Conservation (phyloP, 2,329 filamentous ascomycete species). For the Clathrospora elynae region DNA sequence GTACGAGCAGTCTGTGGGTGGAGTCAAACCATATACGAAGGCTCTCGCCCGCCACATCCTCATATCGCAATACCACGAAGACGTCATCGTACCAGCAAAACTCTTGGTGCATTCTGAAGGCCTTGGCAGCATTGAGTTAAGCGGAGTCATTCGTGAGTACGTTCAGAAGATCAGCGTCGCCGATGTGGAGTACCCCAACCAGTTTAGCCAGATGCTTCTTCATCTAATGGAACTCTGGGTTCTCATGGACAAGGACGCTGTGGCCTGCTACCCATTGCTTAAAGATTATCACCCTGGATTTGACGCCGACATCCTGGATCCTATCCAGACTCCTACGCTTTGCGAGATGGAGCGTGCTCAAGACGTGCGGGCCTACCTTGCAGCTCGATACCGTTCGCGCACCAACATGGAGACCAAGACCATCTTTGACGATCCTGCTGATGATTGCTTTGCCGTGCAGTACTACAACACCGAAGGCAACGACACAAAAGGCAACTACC, state of each 20-base stretch:
- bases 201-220: slow-evolving; percentile 60
- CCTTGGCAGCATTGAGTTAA: slow-evolving; percentile 44
- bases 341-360: slow-evolving; percentile 59
- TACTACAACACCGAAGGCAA: slow-evolving; percentile 53
- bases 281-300: slow-evolving; percentile 60
- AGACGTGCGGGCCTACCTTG: slow-evolving; percentile 58
- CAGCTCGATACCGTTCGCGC: slow-evolving; percentile 39
- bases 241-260: slow-evolving; percentile 58
- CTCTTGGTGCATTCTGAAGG: neutral
- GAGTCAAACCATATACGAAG: slow-evolving; percentile 23
- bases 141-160: slow-evolving; percentile 40
- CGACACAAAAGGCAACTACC: too few relatives aligned
- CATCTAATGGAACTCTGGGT: slow-evolving; percentile 64
- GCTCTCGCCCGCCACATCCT: slow-evolving; percentile 13
- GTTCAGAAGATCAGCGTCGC: slow-evolving; percentile 24
- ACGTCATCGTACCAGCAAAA: slow-evolving; percentile 39
- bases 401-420: slow-evolving; percentile 34
- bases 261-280: slow-evolving; percentile 55
- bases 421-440: slow-evolving; percentile 55
- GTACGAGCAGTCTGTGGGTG: slow-evolving; percentile 18
- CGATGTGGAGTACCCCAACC: slow-evolving; percentile 48
- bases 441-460: slow-evolving; percentile 54
- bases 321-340: slow-evolving; percentile 57
- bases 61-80: slow-evolving; percentile 25
- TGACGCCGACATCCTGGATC: slow-evolving; percentile 56